Evolutionary conservation across 2,329 filamentous ascomycete species (phyloP).

Genomic region (Sporothrix pseudoabietina): DNA sequence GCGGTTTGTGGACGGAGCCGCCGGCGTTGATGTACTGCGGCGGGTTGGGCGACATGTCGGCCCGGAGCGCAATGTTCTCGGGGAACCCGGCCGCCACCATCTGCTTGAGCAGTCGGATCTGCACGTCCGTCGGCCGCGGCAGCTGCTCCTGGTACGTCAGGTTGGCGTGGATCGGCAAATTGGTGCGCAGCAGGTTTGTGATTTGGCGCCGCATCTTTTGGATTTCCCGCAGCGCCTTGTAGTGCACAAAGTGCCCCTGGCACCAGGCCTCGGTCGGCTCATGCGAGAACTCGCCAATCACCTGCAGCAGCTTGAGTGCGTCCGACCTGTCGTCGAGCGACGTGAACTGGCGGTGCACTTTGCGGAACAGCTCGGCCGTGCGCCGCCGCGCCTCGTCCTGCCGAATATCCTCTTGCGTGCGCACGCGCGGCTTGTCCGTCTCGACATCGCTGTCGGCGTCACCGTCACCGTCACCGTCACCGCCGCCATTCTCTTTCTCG

Average conservation of each 20-base stretch:
- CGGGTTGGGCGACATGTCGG: slow-evolving; percentile 77
- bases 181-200: slow-evolving; percentile 73
- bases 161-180: slow-evolving; percentile 67
- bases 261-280: slow-evolving; percentile 75
- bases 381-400: slow-evolving; percentile 71
- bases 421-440: slow-evolving; percentile 42
- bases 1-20: slow-evolving; percentile 56
- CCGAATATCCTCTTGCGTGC: slow-evolving; percentile 68
- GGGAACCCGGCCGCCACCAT: slow-evolving; percentile 91
- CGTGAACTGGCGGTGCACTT: slow-evolving; percentile 76
- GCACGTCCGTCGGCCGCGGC: slow-evolving; percentile 63
- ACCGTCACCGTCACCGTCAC: slow-evolving; percentile 40
- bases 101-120: slow-evolving; percentile 80
- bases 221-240: slow-evolving; percentile 85
- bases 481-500: slow-evolving; percentile 43
- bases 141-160: slow-evolving; percentile 59
- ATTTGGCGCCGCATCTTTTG: slow-evolving; percentile 82
- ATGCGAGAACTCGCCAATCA: slow-evolving; percentile 83
- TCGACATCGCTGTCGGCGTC: slow-evolving; percentile 48
- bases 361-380: slow-evolving; percentile 63
- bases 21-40: slow-evolving; percentile 58
- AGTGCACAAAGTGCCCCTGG: slow-evolving; percentile 78
- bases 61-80: slow-evolving; percentile 90
- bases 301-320: slow-evolving; percentile 85
- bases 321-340: slow-evolving; percentile 81